These are phyloP conservation scores for Scedosporium dehoogii DNA, from an alignment of 2,329 filamentous ascomycete species.

Conservation along the genomic window DNA sequence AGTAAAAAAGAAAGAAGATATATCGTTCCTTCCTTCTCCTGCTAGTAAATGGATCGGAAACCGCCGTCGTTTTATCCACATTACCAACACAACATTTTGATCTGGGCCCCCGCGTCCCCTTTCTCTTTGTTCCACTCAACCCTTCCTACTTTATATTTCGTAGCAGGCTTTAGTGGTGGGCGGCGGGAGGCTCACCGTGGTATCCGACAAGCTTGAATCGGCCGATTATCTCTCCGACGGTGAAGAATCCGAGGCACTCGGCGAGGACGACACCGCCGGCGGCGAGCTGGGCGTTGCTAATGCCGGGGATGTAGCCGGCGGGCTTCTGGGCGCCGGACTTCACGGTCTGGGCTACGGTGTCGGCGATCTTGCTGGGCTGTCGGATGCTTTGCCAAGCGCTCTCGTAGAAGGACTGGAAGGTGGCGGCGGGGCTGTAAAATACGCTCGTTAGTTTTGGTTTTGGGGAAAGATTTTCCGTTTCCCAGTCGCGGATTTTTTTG, in stretches of 20 bases:
- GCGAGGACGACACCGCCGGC: constrained; percentile 69
- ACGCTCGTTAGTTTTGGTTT: background rate
- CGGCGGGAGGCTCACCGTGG: constrained; percentile 54
- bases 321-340: constrained; percentile 45
- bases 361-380: constrained; percentile 54
- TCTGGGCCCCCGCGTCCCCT: background rate
- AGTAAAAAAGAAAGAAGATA: background rate
- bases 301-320: constrained; percentile 51
- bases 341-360: constrained; percentile 46
- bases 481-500: background rate
- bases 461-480: background rate
- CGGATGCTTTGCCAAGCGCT: constrained; percentile 59
- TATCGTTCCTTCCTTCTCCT: background rate
- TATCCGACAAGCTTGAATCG: constrained; percentile 94
- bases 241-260: constrained; percentile 94
- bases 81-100: background rate
- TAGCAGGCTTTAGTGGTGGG: constrained; percentile 41
- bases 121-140: background rate
- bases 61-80: background rate
- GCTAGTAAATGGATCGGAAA: background rate
- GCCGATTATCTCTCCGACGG: constrained; percentile 92
- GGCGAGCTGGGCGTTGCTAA: constrained; percentile 61
- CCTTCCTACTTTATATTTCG: background rate
- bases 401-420: constrained; percentile 82
- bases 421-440: constrained; percentile 54